Evolutionary conservation across 306 rosid genomes (phyloP).

Genomic region (Urtica urens): DNA sequence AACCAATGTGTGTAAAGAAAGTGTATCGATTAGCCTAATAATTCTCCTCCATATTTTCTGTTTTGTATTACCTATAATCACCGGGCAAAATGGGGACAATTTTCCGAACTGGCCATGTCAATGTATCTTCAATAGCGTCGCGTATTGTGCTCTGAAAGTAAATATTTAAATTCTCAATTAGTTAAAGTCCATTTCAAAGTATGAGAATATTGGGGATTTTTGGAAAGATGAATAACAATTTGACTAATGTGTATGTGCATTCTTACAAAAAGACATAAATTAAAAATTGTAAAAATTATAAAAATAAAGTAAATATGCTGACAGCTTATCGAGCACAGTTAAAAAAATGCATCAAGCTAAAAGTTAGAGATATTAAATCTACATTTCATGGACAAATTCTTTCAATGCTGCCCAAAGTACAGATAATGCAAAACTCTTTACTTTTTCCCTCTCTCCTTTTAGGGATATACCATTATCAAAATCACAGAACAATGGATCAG

Average conservation of each 20-base stretch:
- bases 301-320: too few relatives aligned
- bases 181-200: not conserved
- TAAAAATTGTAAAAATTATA: not conserved
- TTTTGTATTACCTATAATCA: conserved; percentile 65
- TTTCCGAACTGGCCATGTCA: conserved; percentile 96
- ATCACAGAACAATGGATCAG: not conserved
- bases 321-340: too few relatives aligned
- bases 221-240: too few relatives aligned
- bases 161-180: not conserved
- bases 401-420: not conserved
- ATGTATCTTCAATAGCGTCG: conserved; percentile 89
- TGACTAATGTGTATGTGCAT: too few relatives aligned
- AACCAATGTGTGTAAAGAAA: too few relatives aligned
- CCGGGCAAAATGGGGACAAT: conserved; percentile 86
- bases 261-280: not conserved
- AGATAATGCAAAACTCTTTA: not conserved
- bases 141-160: conserved; percentile 32
- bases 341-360: not conserved
- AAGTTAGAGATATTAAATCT: not conserved
- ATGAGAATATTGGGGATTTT: too few relatives aligned
- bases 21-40: not conserved
- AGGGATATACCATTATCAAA: not conserved
- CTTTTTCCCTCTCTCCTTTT: too few relatives aligned
- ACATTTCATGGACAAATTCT: not conserved
- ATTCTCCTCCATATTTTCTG: not conserved